Base-by-base conservation (phyloP, 352 stramenopile species). In the Labyrinthula sp. region DNA sequence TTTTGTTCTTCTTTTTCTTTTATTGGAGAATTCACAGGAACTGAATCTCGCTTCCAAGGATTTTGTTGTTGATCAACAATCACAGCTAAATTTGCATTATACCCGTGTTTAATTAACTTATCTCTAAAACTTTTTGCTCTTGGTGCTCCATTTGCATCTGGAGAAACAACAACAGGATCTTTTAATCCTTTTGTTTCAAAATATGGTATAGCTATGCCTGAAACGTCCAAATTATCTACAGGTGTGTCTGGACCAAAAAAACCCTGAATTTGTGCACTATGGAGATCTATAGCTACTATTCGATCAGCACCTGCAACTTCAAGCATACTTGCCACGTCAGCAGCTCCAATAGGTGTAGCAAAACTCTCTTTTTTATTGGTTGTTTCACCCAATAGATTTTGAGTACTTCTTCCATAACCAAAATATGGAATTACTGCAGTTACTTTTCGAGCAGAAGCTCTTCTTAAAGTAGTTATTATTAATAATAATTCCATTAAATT, bases 231-330 rank as follows among this genome's bases (percentile, higher is more conserved):
- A 34, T 76, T 89, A 52, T 92, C 80, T 1, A 91, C 78, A 1
- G 80, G 75, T 25, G 85, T 64, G 33, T 73, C 60, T 33, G 73
- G 77, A 60, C 71, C 79, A 48, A 91, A 91, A 59, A 91, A 92
- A 37, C 71, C 52, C 82, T 15, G 74, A 38, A 85, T 60, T 24
- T 62, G 73, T 24, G 66, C 71, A 30, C 84, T 72, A 60, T 90
- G 76, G 12, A 92, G 57, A 56, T 92, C 80, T 7, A 92, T 75
- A 1, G 74, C 73, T 52, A 92, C 87, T 31, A 92, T 74, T 38
- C 72, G 72, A 57, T 92, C 80, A 20, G 89, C 80, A 30, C 80
- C 80, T 71, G 89, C 86, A 28, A 87, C 78, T 58, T 89, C 72
- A 18, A 92, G 62, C 75, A 91, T 88, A 61, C 80, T 84, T 48